A percentile compares a stretch with the other conserved stretches of the same genome.
Conservation (phyloP, 2,329 filamentous ascomycete species). For the Fusarium nygamai region DNA sequence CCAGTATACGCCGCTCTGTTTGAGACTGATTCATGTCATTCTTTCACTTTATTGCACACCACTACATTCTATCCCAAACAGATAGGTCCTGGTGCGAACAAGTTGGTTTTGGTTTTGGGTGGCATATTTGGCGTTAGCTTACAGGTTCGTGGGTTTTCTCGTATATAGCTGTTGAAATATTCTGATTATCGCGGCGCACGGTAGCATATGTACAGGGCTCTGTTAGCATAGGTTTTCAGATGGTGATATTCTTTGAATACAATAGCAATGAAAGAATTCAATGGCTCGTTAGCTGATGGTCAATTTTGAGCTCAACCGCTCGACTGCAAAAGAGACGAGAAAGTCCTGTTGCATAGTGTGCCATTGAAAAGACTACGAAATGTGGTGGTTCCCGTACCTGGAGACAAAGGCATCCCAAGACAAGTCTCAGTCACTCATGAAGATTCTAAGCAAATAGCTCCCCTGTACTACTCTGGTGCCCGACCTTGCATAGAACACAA, state of each 20-base stretch:
- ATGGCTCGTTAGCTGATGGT: not conserved
- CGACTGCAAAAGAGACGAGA: not conserved
- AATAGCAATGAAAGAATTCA: not conserved
- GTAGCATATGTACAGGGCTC: not conserved
- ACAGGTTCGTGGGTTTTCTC: not conserved
- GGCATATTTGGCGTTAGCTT: slow-evolving; percentile 16
- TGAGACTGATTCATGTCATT: not conserved
- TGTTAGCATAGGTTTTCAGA: not conserved
- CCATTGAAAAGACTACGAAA: not conserved
- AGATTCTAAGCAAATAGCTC: not conserved
- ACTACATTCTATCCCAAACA: not conserved
- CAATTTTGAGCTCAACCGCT: not conserved
- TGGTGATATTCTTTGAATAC: not conserved
- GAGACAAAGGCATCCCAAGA: not conserved
- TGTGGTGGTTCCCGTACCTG: not conserved
- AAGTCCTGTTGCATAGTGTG: not conserved
- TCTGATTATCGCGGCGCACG: not conserved
- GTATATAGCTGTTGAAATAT: not conserved
- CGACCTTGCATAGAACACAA: not conserved
- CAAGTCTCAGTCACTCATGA: not conserved
- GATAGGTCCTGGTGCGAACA: not conserved
- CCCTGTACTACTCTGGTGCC: slow-evolving; percentile 3
- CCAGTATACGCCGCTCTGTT: slow-evolving; percentile 33
- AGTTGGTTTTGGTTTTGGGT: slow-evolving; percentile 9
- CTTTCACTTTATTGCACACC: not conserved